Evolutionary conservation across 768 basidiomycete genomes (phyloP).

Genomic region (Boletus tomentosulus): DNA sequence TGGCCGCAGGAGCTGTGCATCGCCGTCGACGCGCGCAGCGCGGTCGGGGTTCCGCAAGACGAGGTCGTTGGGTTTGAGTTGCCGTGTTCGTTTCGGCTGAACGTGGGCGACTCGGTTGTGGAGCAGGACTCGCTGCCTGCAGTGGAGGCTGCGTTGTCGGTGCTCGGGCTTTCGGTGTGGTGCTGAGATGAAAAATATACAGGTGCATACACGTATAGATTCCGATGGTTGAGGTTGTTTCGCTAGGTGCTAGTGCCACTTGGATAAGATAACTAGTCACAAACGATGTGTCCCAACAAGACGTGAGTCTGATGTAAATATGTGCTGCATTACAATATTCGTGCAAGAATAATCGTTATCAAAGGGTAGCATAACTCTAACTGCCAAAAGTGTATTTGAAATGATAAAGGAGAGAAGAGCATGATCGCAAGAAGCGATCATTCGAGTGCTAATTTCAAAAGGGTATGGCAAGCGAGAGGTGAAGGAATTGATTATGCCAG

Average conservation of each 20-base stretch:
- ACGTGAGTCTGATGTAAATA: no score
- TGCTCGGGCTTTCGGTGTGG: not conserved
- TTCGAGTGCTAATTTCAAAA: no score
- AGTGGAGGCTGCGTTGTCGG: not conserved
- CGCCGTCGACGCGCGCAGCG: not conserved
- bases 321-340: not conserved
- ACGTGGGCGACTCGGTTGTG: constrained; percentile 1
- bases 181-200: not conserved
- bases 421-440: no score
- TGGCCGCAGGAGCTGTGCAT: constrained; percentile 1
- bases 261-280: no score
- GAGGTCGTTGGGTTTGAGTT: not conserved
- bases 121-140: not conserved
- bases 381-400: no score
- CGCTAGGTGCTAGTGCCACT: no score
- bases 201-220: not conserved
- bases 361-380: no score
- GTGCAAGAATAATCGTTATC: no score
- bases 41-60: not conserved
- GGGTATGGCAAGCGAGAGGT: no score
- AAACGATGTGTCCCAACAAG: no score
- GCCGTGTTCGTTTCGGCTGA: not conserved
- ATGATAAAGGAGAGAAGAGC: no score
- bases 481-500: no score
- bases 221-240: not conserved